Evolutionary conservation across 495 filamentous ascomycete species (phyloP).

Genomic region (Cairneyella variabilis): DNA sequence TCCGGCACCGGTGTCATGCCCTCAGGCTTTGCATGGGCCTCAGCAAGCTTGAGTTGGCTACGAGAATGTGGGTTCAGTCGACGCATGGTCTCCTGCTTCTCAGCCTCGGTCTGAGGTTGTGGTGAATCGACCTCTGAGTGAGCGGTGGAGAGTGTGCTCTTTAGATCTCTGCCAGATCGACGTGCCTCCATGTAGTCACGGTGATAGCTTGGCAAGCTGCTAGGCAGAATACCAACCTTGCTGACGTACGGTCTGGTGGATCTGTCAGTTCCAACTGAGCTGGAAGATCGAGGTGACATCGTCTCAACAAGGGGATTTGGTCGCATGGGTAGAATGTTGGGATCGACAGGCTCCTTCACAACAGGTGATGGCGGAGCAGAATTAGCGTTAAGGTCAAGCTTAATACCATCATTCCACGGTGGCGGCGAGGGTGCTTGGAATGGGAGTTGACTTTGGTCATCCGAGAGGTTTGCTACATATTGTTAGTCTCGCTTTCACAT

Average conservation of each 20-base stretch:
- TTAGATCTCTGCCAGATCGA: conserved; percentile 40
- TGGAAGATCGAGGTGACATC: conserved; percentile 25
- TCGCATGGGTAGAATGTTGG: conserved; percentile 20
- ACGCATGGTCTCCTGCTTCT: conserved; percentile 70
- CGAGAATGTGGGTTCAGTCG: conserved; percentile 78
- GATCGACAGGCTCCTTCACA: conserved; percentile 20
- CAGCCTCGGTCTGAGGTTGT: conserved; percentile 57
- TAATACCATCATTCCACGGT: conserved; percentile 33
- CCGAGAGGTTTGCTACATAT: conserved; percentile 33
- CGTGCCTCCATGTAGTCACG: conserved; percentile 80
- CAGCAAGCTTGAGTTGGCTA: conserved; percentile 52
- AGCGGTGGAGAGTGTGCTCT: conserved; percentile 32
- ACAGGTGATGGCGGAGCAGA: conserved; percentile 33
- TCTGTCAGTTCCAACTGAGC: conserved; percentile 28
- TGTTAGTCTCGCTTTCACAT: too few species aligned
- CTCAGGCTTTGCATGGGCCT: conserved; percentile 62
- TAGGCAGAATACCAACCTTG: conserved; percentile 86
- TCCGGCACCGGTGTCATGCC: conserved; percentile 55
- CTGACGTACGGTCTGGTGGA: conserved; percentile 58
- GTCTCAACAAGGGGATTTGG: conserved; percentile 32
- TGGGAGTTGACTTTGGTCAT: conserved; percentile 37
- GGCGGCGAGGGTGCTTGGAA: conserved; percentile 50
- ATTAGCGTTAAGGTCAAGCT: conserved; percentile 17
- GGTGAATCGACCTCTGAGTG: conserved; percentile 46
- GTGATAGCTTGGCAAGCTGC: conserved; percentile 85